Conservation (phyloP, 2,329 filamentous ascomycete species). For the Myotisia sp. region DNA sequence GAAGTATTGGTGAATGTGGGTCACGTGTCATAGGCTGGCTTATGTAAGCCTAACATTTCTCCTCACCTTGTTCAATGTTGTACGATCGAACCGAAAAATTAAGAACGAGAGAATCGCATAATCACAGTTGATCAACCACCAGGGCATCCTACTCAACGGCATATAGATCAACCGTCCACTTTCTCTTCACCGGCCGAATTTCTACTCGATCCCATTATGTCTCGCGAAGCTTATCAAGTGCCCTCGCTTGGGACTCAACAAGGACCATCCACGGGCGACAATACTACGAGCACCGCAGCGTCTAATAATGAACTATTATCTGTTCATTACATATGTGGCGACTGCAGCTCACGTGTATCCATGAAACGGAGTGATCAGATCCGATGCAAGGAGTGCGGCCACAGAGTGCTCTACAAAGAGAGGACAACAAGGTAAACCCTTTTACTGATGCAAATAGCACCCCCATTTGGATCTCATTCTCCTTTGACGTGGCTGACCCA, state of each 20-base stretch:
- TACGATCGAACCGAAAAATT: neutral
- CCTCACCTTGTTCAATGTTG: no score
- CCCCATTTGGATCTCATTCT: neutral
- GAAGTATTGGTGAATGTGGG: no score
- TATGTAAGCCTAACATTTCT: no score
- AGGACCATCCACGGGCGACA: slow-evolving; percentile 26
- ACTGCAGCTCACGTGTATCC: slow-evolving; percentile 65
- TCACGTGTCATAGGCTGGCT: no score
- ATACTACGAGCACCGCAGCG: slow-evolving; percentile 29
- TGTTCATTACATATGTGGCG: slow-evolving; percentile 64
- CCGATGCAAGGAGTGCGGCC: slow-evolving; percentile 82
- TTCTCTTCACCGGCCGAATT: neutral
- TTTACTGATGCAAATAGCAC: slow-evolving; percentile 3
- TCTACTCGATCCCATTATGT: slow-evolving; percentile 33
- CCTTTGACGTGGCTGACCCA: slow-evolving; percentile 9
- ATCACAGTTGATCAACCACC: neutral
- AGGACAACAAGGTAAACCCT: slow-evolving; percentile 74
- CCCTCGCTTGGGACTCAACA: slow-evolving; percentile 40
- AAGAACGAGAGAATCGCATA: no score
- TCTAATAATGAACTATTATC: slow-evolving; percentile 35
- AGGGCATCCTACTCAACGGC: neutral
- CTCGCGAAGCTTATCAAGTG: slow-evolving; percentile 65
- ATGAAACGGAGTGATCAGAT: slow-evolving; percentile 68
- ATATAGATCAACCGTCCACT: neutral
- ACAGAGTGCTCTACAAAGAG: slow-evolving; percentile 94